A percentile compares a stretch with the other conserved stretches of the same genome.
These are phyloP conservation scores for Gymnopilus junonius DNA, from an alignment of 768 basidiomycete species.

Conservation along the genomic window DNA sequence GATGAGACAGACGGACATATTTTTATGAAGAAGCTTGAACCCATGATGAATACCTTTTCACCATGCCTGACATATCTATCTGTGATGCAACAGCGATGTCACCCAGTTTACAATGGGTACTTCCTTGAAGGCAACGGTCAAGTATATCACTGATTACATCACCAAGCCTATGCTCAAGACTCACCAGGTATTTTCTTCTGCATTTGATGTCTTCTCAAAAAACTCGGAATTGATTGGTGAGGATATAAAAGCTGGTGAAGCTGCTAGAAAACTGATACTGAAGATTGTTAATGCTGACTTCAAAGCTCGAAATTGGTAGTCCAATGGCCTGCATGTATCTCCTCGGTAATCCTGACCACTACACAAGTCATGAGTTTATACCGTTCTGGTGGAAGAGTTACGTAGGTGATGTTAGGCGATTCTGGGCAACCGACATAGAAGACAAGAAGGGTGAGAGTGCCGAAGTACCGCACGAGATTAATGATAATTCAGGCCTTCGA, in stretches of 20 bases:
- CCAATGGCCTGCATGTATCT: constrained; percentile 30
- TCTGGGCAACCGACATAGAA: constrained; percentile 3
- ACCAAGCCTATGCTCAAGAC: constrained; percentile 20
- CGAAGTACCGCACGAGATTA: too few species aligned
- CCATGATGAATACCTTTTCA: constrained; percentile 3
- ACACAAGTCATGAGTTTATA: constrained; percentile 29
- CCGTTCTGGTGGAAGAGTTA: constrained; percentile 32
- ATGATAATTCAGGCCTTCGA: too few species aligned
- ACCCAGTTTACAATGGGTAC: constrained; percentile 33
- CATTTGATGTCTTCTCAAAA: constrained; percentile 18
- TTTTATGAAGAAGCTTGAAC: constrained; percentile 32
- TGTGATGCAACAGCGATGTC: background rate
- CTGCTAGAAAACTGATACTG: constrained; percentile 21
- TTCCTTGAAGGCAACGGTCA: constrained; percentile 33
- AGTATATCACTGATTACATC: constrained; percentile 38
- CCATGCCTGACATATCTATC: background rate
- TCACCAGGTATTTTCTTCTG: constrained; percentile 28
- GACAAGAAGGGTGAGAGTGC: background rate
- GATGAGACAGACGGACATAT: constrained; percentile 26
- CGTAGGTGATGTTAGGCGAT: constrained; percentile 18
- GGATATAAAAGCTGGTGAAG: background rate
- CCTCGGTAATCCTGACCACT: background rate
- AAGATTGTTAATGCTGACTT: constrained; percentile 35
- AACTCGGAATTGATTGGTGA: constrained; percentile 12
- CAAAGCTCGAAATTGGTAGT: constrained; percentile 33